phyloP scores from a whole-genome alignment of 2,329 filamentous ascomycete genomes.

The Penicillium sp. region DNA sequence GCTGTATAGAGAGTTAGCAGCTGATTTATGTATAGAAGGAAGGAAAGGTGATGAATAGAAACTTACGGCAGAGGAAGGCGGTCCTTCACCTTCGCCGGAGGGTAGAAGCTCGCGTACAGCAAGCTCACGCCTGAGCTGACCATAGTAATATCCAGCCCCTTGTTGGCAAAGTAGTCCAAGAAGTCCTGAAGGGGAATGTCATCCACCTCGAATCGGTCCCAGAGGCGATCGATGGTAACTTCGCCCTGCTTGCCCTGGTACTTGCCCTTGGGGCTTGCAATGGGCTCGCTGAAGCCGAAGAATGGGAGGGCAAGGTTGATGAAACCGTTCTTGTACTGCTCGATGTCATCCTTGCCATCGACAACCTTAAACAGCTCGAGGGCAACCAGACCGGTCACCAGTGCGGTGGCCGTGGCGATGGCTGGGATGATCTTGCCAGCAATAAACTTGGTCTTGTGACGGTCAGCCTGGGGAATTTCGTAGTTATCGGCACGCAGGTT shows the following conservation, averaged over 20 bases:
- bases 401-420: conserved; percentile 92
- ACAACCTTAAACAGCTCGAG: conserved; percentile 95
- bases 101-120: conserved; percentile 91
- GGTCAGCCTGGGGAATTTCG: conserved; percentile 87
- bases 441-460: conserved; percentile 99
- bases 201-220: conserved; percentile 91
- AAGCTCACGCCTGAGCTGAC: conserved; percentile 95
- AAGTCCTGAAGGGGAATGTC: conserved; percentile 84
- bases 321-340: conserved; percentile 99
- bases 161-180: conserved; percentile 73
- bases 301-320: conserved; percentile 94
- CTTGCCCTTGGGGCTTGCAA: conserved; percentile 86
- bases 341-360: conserved; percentile 92
- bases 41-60: conserved; percentile 1
- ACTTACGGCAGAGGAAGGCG: conserved; percentile 68
- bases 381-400: conserved; percentile 90
- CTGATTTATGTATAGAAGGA: neutral
- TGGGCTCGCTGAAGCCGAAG: conserved; percentile 97
- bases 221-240: conserved; percentile 89
- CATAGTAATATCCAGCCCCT: conserved; percentile 83
- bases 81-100: conserved; percentile 77
- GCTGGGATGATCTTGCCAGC: conserved; percentile 99
- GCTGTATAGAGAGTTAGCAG: conserved; percentile 51
- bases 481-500: conserved; percentile 97
- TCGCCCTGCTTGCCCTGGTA: conserved; percentile 75